phyloP scores from a whole-genome alignment of 768 basidiomycete genomes.

The Suillus decipiens region DNA sequence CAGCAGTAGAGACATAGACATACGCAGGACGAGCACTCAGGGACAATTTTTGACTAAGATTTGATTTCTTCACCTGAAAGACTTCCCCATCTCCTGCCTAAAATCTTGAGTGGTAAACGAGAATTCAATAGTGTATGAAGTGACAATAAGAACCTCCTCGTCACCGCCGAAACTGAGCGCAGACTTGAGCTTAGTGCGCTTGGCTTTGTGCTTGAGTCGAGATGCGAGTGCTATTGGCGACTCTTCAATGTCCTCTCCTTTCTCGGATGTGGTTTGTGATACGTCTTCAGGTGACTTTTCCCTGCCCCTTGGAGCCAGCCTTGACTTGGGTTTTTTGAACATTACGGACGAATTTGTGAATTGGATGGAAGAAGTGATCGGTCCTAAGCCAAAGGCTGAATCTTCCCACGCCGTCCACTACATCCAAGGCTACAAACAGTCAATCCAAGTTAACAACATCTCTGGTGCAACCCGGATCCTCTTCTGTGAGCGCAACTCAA shows the following conservation, averaged over 20 bases:
- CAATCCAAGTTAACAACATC: constrained; percentile 9
- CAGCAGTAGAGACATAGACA: constrained; percentile 13
- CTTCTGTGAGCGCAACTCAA: constrained; percentile 13
- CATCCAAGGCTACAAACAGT: too few species aligned
- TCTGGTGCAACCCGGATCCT: constrained; percentile 17
- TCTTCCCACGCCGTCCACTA: constrained; percentile 32
- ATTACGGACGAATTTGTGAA: constrained; percentile 36
- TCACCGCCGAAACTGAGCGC: constrained; percentile 77
- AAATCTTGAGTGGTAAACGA: constrained; percentile 29
- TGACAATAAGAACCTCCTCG: constrained; percentile 53
- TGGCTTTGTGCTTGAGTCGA: constrained; percentile 72
- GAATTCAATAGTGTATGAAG: constrained; percentile 8
- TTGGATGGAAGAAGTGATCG: too few species aligned
- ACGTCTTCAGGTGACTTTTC: constrained; percentile 25
- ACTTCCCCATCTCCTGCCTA: constrained; percentile 62
- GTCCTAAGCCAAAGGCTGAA: too few species aligned
- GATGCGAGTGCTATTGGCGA: constrained; percentile 62
- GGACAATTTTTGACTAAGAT: constrained; percentile 64
- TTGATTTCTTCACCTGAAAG: constrained; percentile 83
- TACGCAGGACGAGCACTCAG: constrained; percentile 58
- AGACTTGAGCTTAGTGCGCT: constrained; percentile 65
- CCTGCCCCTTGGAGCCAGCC: constrained; percentile 41
- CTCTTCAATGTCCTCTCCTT: constrained; percentile 39
- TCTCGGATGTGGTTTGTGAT: constrained; percentile 22
- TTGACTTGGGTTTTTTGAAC: constrained; percentile 47